phyloP scores from a whole-genome alignment of 306 rosid species.

The Dicorynia guianensis region DNA sequence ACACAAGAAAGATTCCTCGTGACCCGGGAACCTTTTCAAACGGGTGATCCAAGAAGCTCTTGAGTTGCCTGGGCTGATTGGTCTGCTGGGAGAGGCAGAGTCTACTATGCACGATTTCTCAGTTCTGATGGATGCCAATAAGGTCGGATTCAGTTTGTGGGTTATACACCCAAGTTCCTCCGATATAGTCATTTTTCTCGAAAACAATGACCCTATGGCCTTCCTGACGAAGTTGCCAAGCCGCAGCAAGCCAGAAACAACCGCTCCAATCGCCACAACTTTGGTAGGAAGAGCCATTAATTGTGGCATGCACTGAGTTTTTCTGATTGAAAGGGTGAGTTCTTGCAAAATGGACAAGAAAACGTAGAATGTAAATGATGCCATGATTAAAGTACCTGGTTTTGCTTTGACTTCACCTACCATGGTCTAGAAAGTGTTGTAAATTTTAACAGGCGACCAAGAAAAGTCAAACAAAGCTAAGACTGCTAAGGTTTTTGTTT shows the following conservation, averaged over 20 bases:
- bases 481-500: too few species aligned
- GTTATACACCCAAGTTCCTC: conserved; percentile 48
- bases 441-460: too few species aligned
- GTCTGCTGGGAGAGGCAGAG: conserved; percentile 39
- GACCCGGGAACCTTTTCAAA: conserved; percentile 46
- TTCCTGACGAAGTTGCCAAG: conserved; percentile 40
- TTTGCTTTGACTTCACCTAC: too few species aligned
- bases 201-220: conserved; percentile 41
- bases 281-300: conserved; percentile 1
- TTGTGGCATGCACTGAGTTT: too few species aligned
- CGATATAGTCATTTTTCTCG: conserved; percentile 37
- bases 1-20: too few species aligned
- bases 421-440: too few species aligned
- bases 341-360: too few species aligned
- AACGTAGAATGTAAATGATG: too few species aligned
- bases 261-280: conserved; percentile 49
- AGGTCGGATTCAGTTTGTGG: conserved; percentile 48
- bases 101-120: conserved; percentile 42
- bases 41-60: conserved; percentile 44
- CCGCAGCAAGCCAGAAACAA: conserved; percentile 36
- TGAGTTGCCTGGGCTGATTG: conserved; percentile 44
- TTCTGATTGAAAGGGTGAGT: too few species aligned
- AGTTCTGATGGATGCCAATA: conserved; percentile 33
- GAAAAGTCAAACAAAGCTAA: too few species aligned
- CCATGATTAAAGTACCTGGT: too few species aligned